phyloP scores from a whole-genome alignment of 2,329 filamentous ascomycete genomes.

The Arthrobotrys sphaeroides region DNA sequence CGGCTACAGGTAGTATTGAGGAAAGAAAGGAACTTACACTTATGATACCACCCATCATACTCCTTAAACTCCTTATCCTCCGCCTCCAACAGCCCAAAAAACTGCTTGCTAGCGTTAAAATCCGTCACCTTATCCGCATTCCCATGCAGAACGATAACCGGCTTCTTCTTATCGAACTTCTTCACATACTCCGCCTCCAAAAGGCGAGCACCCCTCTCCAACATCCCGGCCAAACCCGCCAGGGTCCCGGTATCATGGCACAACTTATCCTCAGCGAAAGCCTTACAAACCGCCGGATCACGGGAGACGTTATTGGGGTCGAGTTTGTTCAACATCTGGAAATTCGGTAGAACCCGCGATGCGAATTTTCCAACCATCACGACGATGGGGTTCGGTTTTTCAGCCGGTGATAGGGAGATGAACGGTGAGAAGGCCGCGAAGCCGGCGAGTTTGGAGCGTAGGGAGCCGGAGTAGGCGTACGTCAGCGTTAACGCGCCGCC shows the following conservation, averaged over 20 bases:
- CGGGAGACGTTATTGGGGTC: slow-evolving; percentile 73
- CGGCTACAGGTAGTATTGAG: too few species aligned
- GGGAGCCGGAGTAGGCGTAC: slow-evolving; percentile 62
- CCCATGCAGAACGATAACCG: slow-evolving; percentile 79
- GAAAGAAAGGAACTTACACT: slow-evolving; percentile 64
- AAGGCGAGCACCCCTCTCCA: slow-evolving; percentile 70
- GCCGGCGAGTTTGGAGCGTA: slow-evolving; percentile 61
- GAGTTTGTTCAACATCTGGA: slow-evolving; percentile 74
- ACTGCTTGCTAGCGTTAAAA: slow-evolving; percentile 72
- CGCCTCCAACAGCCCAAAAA: slow-evolving; percentile 69
- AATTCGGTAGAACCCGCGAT: slow-evolving; percentile 72
- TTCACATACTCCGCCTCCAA: slow-evolving; percentile 60
- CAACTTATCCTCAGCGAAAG: slow-evolving; percentile 72
- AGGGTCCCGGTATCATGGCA: slow-evolving; percentile 86
- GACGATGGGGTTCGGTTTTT: slow-evolving; percentile 67
- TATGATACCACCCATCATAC: slow-evolving; percentile 83
- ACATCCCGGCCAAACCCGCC: slow-evolving; percentile 78
- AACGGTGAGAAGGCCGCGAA: slow-evolving; percentile 70
- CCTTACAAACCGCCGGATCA: slow-evolving; percentile 71
- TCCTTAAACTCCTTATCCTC: slow-evolving; percentile 75
- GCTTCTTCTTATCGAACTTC: slow-evolving; percentile 66
- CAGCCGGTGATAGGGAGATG: slow-evolving; percentile 74
- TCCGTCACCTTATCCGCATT: slow-evolving; percentile 69
- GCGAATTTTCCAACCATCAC: slow-evolving; percentile 77
- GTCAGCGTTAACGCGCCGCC: slow-evolving; percentile 81